Conservation (phyloP, 352 stramenopile species). For the Phytopythium kandeliae region DNA sequence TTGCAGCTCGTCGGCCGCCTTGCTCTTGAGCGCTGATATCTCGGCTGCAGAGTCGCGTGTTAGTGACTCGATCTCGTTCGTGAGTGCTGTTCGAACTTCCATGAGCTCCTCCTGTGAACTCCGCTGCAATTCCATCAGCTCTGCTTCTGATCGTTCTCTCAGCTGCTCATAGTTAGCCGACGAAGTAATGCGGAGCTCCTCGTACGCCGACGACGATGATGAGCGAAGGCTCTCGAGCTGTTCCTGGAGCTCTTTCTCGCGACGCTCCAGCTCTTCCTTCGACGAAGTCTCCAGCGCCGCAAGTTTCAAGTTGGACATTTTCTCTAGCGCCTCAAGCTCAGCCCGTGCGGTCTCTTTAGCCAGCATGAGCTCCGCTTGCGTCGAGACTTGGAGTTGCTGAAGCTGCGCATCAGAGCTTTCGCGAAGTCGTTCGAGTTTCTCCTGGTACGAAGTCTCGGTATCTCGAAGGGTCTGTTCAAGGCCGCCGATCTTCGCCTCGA, state of each 20-base stretch:
- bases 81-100: conserved; percentile 9
- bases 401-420: conserved; percentile 16
- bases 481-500: conserved; percentile 19
- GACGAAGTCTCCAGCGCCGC: conserved; percentile 15
- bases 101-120: conserved; percentile 13
- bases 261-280: conserved; percentile 17
- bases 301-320: conserved; percentile 7
- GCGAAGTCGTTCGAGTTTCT: conserved; percentile 34
- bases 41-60: conserved; percentile 14
- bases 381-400: conserved; percentile 14
- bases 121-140: conserved; percentile 15
- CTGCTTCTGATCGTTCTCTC: conserved; percentile 11
- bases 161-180: conserved; percentile 18
- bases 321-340: conserved; percentile 20
- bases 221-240: conserved; percentile 19
- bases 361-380: conserved; percentile 13
- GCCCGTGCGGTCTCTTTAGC: conserved; percentile 12
- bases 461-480: conserved; percentile 24
- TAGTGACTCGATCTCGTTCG: conserved; percentile 17
- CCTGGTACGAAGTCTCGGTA: conserved; percentile 23
- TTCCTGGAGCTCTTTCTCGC: conserved; percentile 5
- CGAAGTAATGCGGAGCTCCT: conserved; percentile 9
- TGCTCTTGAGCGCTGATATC: conserved; percentile 16
- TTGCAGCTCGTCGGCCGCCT: conserved; percentile 20
- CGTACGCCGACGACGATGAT: neutral